Evolutionary conservation across 2,329 filamentous ascomycete species (phyloP), one percentile per base, ranked within the genome.

Genomic region (Stachybotrys elegans): DNA sequence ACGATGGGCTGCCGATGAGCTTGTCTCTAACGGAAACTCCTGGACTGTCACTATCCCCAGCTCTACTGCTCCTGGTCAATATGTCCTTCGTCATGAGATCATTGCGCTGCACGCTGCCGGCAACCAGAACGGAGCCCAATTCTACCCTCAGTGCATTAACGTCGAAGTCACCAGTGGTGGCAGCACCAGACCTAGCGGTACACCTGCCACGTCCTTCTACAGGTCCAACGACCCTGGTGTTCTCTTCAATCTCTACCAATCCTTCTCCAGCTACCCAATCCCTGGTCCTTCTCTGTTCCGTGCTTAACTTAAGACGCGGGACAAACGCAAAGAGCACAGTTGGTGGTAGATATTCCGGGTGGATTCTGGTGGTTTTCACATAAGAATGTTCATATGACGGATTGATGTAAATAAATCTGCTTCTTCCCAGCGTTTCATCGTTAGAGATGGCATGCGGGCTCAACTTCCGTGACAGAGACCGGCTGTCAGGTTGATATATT

Each of bases 61-160:
- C 0, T 42, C 51, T 5, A 48, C 69, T 2, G 61, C 57, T 3
- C 37, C 65, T 0, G 66, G 66, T 0, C 60, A 66, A 53, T 77
- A 76, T 49, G 70, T 77, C 17, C 53, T 77, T 22, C 69, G 73
- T 3, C 72, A 76, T 51, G 73, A 77, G 51, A 72, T 77, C 38
- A 70, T 77, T 43, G 73, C 73, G 2, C 58, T 77, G n/a, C 73
- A 77, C 42, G 55, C 61, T 0, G 65, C 65, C 2, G 60, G 63
- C 14, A 48, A 58, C 3, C 62, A 65, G 17, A 70, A 72, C 39
- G 72, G 72, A 17, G 73, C 73, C 1, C 73, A 77, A 57, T 67
- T 68, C 48, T 77, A 77, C 51, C 72, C 73, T 9, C 69, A 74
- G 56, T 77, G 73, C 53, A 60, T 74, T 47, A 75, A 75, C 47